Evolutionary conservation across 495 filamentous ascomycete genomes (phyloP), one percentile per base, ranked within the genome.

Genomic region (Bathelium albidoporum): DNA sequence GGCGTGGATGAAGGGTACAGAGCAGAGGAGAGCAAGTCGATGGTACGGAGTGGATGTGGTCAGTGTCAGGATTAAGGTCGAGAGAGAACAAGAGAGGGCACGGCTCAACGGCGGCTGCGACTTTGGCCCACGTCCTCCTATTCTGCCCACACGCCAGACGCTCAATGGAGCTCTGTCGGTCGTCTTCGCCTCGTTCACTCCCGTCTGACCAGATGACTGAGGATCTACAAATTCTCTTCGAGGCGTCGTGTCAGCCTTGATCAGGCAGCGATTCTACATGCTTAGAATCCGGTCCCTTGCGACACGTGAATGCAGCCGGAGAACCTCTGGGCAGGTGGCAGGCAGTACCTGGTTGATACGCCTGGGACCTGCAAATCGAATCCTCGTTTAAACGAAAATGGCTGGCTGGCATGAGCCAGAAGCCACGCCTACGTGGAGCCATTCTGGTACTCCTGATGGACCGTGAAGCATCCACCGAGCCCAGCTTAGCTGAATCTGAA

Each of bases 401-500:
- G n/a, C n/a, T n/a, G n/a, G n/a, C n/a, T n/a, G n/a, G n/a, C n/a
- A n/a, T n/a, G n/a, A n/a, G n/a, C n/a, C n/a, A n/a, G n/a, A n/a
- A n/a, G n/a, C n/a, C n/a, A n/a, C 36, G 9, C 36, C 36, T 10
- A 55, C 9, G 49, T 20, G 5, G 49, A 55, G 5, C 22, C 20
- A 16, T 55, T 55, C 49, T 16, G 9, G 10, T 49, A n/a, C n/a
- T 29, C 22, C 49, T 26, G 12, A n/a, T n/a, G 20, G 49, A 9
- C 29, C 22, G 20, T 29, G 22, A 55, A 28, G 49, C 5, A 16
- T 10, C 12, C 24, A n/a, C 16, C 5, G 22, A 55, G 26, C 49
- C 49, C 24, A 55, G 49, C 49, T 10, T 55, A 55, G 49, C 49
- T 55, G 49, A 55, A 55, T 55, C 49, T 55, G 49, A 55, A 55